phyloP scores from a whole-genome alignment of 352 stramenopile genomes.

The Globisporangium middletonii region DNA sequence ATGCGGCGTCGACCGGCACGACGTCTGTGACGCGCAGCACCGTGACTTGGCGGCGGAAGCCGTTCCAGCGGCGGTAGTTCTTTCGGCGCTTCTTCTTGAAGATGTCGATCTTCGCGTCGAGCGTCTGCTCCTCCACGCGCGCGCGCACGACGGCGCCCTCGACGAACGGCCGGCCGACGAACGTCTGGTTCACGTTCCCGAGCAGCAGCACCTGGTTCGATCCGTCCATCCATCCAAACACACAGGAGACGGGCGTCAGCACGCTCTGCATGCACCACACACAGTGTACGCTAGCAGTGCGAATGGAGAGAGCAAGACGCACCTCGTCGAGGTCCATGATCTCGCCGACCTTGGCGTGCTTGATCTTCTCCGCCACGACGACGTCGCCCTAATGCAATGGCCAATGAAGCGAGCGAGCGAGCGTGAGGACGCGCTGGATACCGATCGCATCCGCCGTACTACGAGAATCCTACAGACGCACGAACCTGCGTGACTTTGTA shows the following conservation, averaged over 20 bases:
- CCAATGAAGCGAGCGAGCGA: not conserved
- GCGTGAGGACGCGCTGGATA: not conserved
- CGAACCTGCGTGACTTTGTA: conserved; percentile 81
- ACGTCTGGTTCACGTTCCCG: conserved; percentile 81
- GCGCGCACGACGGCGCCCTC: conserved; percentile 66
- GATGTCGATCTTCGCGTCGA: conserved; percentile 86
- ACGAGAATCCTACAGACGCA: conserved; percentile 3
- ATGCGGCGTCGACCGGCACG: conserved; percentile 35
- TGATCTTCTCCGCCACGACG: conserved; percentile 82
- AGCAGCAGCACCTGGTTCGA: conserved; percentile 55
- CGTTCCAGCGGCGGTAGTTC: conserved; percentile 87
- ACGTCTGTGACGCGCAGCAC: conserved; percentile 82
- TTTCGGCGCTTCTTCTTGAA: conserved; percentile 91
- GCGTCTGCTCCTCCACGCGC: conserved; percentile 81
- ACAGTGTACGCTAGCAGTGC: not conserved
- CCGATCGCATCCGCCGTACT: not conserved
- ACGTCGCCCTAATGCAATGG: conserved; percentile 49
- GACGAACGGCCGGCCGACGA: conserved; percentile 68
- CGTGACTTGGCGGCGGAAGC: conserved; percentile 81
- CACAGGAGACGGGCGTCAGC: not conserved
- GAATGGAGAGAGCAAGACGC: not conserved
- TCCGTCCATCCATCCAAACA: not conserved
- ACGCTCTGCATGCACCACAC: no score
- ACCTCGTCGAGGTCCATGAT: conserved; percentile 79
- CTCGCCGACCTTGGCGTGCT: conserved; percentile 79